Evolutionary conservation across 163 green algal genomes (phyloP), one percentile per base, ranked within the genome.

Genomic region (Scenedesmus sp.): DNA sequence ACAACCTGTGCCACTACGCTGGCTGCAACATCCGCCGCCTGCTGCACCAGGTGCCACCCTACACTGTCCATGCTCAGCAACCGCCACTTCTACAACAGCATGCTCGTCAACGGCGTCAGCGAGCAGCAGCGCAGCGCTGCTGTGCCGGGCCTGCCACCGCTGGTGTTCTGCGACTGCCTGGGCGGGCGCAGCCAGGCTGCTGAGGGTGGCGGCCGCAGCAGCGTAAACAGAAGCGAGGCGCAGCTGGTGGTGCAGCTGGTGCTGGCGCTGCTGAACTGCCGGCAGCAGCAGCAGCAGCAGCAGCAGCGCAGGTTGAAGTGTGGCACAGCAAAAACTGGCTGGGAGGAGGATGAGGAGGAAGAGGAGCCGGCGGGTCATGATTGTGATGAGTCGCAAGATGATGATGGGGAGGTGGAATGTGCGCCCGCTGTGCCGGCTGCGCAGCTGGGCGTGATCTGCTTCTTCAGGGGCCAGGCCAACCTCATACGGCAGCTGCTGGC

Each of bases 381-480:
- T 56, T 60, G 62, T 62, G 46, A 56, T 3, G 56, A 13, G 8
- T 54, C 67, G 15, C 26, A 57, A 8, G 77, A 57, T 86, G 88
- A 55, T 18, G 76, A 20, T 4, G 23, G 4, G 23, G 6, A 34
- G 6, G 60, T 59, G 16, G 12, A 88, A 46, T 23, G 15, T 85
- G 62, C 3, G 23, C 26, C 34, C 10, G 84, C 66, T 54, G 70
- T 95, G 16, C 0, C 10, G 46, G 62, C 93, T 1, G 46, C 70
- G 0, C 86, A 93, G 9, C 82, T 96, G 5, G 96, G 97, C 16
- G 96, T 98, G 62, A 98, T 99, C 91, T 98, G 95, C 94, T 97
- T 99, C 94, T 99, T 97, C 96, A 94, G 94, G 66, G 96, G 94
- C 0, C 97, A 99, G 93, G 93, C 93, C 12, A 64, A 20, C 2